phyloP scores from a whole-genome alignment of 495 filamentous ascomycete species.

The Staphylotrichum longicolle region DNA sequence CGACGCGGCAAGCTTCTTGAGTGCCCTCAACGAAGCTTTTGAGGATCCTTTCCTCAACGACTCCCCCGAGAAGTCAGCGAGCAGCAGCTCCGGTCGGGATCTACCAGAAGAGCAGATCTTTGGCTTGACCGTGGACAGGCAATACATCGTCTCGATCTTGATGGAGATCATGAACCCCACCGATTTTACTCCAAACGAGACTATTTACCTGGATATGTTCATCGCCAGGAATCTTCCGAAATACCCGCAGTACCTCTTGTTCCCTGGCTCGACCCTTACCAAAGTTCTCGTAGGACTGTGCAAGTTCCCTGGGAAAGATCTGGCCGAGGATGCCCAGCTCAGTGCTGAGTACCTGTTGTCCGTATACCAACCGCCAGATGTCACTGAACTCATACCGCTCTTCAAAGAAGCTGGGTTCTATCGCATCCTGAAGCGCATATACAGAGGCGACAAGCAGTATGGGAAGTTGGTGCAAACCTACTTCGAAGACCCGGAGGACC shows the following conservation, averaged over 20 bases:
- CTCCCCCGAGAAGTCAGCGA: constrained; percentile 54
- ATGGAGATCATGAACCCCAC: constrained; percentile 78
- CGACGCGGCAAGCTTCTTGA: constrained; percentile 87
- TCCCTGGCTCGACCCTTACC: constrained; percentile 80
- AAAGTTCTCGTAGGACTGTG: constrained; percentile 80
- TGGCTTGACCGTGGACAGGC: constrained; percentile 76
- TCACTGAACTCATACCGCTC: constrained; percentile 68
- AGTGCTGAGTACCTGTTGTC: constrained; percentile 94
- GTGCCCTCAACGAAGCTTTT: constrained; percentile 94
- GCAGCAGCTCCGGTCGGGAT: constrained; percentile 48
- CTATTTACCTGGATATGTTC: constrained; percentile 96
- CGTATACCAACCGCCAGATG: constrained; percentile 83
- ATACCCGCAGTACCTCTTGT: constrained; percentile 90
- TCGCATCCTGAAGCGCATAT: constrained; percentile 89
- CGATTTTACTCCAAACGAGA: constrained; percentile 74
- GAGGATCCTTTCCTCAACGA: constrained; percentile 93
- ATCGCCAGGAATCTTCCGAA: constrained; percentile 94
- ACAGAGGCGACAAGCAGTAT: constrained; percentile 76
- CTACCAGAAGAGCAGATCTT: constrained; percentile 62
- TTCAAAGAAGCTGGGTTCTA: constrained; percentile 83
- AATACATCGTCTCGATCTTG: constrained; percentile 85
- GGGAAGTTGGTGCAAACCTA: constrained; percentile 74
- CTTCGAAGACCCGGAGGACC: constrained; percentile 80
- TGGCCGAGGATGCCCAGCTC: constrained; percentile 91
- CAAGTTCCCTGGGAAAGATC: constrained; percentile 72